Evolutionary conservation across 495 filamentous ascomycete species (phyloP).

Genomic region (Cercophora newfieldiana): DNA sequence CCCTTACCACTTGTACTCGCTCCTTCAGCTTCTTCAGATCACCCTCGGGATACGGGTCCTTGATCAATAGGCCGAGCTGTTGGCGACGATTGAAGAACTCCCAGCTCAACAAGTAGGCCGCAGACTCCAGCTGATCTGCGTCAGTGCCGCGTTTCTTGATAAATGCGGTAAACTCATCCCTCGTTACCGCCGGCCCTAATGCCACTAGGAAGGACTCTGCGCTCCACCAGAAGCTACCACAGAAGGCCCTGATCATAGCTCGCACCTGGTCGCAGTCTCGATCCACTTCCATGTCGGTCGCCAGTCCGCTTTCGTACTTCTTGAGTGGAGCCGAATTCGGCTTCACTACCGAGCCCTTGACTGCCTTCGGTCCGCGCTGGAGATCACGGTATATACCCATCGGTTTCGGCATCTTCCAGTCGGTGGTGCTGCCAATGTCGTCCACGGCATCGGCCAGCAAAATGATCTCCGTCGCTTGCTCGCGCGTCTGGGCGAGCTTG

Average conservation of each 20-base stretch:
- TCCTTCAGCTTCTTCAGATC: background rate
- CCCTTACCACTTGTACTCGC: background rate
- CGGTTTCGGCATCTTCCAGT: background rate
- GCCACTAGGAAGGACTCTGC: conserved; percentile 4
- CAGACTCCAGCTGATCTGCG: conserved; percentile 3
- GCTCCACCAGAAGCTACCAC: background rate
- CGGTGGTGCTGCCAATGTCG: background rate
- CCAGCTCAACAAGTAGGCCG: conserved; percentile 13
- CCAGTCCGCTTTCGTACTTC: background rate
- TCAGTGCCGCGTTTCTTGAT: conserved; percentile 11
- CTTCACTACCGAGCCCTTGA: background rate
- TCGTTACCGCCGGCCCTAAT: background rate
- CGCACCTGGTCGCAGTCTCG: conserved; percentile 16
- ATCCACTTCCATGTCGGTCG: conserved; percentile 3
- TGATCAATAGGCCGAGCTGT: conserved; percentile 4
- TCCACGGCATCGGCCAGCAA: background rate
- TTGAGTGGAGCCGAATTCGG: background rate
- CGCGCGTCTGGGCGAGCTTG: background rate
- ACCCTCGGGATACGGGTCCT: background rate
- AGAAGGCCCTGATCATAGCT: conserved; percentile 12
- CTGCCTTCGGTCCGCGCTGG: background rate
- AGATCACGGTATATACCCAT: background rate
- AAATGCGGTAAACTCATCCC: conserved; percentile 9
- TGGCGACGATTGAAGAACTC: conserved; percentile 17
- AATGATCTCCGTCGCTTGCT: background rate